Evolutionary conservation across 78 protist genomes (phyloP).

Genomic region (Polysphondylium violaceum): DNA sequence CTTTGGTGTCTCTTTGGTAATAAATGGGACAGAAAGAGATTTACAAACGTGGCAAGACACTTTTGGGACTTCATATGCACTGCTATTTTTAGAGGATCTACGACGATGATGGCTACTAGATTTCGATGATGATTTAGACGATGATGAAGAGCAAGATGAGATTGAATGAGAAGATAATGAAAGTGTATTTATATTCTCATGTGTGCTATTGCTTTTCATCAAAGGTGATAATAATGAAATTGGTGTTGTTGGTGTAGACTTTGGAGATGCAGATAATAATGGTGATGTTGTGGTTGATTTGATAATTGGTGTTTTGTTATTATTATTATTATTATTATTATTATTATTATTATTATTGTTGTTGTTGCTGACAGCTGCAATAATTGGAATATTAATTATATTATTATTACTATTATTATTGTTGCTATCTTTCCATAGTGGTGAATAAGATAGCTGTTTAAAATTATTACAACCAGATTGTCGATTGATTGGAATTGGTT

Average conservation of each 20-base stretch:
- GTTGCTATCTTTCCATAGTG: background rate
- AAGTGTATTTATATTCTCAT: background rate
- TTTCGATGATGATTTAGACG: background rate
- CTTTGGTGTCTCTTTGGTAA: conserved; percentile 3
- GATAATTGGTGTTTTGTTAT: too few relatives aligned
- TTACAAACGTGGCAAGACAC: too few relatives aligned
- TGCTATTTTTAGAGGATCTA: background rate
- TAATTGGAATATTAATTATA: background rate
- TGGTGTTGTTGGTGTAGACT: background rate
- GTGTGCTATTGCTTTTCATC: background rate
- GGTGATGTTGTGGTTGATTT: too few relatives aligned
- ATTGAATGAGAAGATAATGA: too few relatives aligned
- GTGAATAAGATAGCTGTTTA: too few relatives aligned
- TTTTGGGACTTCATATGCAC: too few relatives aligned
- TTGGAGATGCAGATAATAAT: too few relatives aligned
- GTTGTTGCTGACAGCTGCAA: background rate
- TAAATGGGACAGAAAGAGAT: conserved; percentile 6
- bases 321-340: background rate
- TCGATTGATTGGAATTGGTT: conserved; percentile 4
- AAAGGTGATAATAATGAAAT: conserved; percentile 17
- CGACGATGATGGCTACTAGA: background rate
- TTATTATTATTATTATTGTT: background rate
- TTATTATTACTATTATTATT: background rate
- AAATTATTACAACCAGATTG: background rate
- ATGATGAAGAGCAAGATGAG: too few relatives aligned